phyloP scores from a whole-genome alignment of 148 eudicot species.

The Diospyros lotus region DNA sequence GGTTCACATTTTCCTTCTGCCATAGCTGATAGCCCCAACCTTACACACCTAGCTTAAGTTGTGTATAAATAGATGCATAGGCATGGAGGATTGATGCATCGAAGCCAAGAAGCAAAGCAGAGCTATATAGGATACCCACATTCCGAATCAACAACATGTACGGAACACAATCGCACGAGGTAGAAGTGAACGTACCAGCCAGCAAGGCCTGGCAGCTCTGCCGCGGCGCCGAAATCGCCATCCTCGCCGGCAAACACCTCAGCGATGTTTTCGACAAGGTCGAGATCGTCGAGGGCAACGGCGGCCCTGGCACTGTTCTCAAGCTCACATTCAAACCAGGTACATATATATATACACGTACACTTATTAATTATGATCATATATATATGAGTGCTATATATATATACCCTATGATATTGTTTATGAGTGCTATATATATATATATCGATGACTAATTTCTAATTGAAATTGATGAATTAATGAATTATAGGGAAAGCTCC shows the following conservation, averaged over 20 bases:
- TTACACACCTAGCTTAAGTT: no score
- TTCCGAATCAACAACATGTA: slow-evolving; percentile 11
- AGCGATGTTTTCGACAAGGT: background rate
- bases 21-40: no score
- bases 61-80: no score
- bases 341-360: background rate
- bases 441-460: background rate
- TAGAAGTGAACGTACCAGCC: slow-evolving; percentile 24
- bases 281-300: slow-evolving; percentile 14
- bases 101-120: no score
- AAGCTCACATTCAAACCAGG: slow-evolving; percentile 12
- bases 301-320: slow-evolving; percentile 10
- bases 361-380: background rate
- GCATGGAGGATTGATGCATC: no score
- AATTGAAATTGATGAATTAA: background rate
- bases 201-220: slow-evolving; percentile 23
- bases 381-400: no score
- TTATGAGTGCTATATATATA: no score
- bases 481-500: no score
- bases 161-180: slow-evolving; percentile 19
- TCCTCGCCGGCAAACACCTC: background rate
- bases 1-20: no score
- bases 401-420: no score
- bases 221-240: slow-evolving; percentile 9
- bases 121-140: no score